Evolutionary conservation across 805 yeast genomes (phyloP).

Genomic region (Ogataea kodamae): DNA sequence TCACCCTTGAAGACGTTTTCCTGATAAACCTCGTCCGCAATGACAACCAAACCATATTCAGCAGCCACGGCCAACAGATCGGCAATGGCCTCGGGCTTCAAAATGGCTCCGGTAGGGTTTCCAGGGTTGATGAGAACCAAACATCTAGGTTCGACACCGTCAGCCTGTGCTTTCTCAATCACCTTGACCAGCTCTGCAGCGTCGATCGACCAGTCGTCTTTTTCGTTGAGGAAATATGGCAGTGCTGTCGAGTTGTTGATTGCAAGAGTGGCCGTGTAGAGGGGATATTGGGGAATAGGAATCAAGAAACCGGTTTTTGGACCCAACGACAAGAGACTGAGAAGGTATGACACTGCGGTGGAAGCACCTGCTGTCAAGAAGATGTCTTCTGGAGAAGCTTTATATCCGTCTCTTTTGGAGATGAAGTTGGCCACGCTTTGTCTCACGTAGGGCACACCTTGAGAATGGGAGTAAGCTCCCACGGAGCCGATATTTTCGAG

Average conservation of each 20-base stretch:
- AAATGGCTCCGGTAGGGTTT: constrained; percentile 93
- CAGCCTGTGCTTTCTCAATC: constrained; percentile 43
- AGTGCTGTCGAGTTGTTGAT: constrained; percentile 77
- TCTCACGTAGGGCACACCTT: constrained; percentile 75
- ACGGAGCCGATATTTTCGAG: constrained; percentile 69
- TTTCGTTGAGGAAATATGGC: constrained; percentile 84
- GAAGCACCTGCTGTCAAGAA: constrained; percentile 94
- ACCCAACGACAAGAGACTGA: constrained; percentile 67
- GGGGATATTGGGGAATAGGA: constrained; percentile 97
- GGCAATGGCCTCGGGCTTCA: constrained; percentile 60
- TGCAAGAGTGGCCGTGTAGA: constrained; percentile 92
- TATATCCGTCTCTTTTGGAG: constrained; percentile 68
- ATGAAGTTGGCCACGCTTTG: constrained; percentile 81
- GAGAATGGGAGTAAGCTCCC: constrained; percentile 94
- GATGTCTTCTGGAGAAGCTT: constrained; percentile 65
- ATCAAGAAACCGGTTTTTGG: constrained; percentile 76
- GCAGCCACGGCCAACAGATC: constrained; percentile 79
- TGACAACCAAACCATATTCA: constrained; percentile 74
- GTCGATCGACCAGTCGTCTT: constrained; percentile 79
- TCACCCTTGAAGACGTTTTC: constrained; percentile 82
- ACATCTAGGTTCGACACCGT: constrained; percentile 66
- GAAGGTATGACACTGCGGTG: constrained; percentile 78
- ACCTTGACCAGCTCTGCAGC: constrained; percentile 57
- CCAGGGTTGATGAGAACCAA: constrained; percentile 97
- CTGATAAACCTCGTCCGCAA: constrained; percentile 98